Percentiles rank a stretch among this genome's conserved stretches.
These are phyloP conservation scores for Eucalyptus pauciflora DNA, from an alignment of 345 rosid species.

Conservation along the genomic window DNA sequence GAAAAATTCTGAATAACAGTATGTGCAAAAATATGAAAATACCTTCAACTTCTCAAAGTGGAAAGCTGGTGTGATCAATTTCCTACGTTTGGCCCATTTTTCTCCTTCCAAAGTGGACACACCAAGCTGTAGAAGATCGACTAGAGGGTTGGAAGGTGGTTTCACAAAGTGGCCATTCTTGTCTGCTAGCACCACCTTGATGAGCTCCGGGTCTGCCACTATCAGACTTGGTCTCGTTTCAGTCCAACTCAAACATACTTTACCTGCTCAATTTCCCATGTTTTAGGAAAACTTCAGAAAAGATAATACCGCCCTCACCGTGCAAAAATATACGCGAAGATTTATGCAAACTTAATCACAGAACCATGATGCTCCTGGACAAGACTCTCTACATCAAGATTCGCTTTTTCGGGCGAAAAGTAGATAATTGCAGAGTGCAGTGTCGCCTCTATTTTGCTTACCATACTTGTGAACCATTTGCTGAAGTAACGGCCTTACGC, in stretches of 20 bases:
- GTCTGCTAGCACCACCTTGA: constrained; percentile 26
- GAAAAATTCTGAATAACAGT: background rate
- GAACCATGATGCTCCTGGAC: background rate
- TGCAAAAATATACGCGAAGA: background rate
- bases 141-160: constrained; percentile 19
- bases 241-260: constrained; percentile 24
- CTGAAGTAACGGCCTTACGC: constrained; percentile 20
- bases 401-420: background rate
- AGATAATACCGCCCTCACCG: background rate
- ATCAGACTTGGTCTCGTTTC: constrained; percentile 33
- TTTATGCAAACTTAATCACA: background rate
- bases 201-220: constrained; percentile 22
- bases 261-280: constrained; percentile 14
- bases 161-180: constrained; percentile 31
- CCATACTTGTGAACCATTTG: constrained; percentile 20
- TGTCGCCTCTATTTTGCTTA: background rate
- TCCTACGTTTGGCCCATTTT: constrained; percentile 33
- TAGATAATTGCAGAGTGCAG: background rate
- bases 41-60: constrained; percentile 41
- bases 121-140: constrained; percentile 21
- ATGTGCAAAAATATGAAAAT: background rate
- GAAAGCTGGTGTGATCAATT: constrained; percentile 30
- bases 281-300: background rate
- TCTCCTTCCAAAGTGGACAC: constrained; percentile 28
- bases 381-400: background rate